Evolutionary conservation across 176 grass and related monocot species (phyloP).

Genomic region (Oropetium thomaeum): DNA sequence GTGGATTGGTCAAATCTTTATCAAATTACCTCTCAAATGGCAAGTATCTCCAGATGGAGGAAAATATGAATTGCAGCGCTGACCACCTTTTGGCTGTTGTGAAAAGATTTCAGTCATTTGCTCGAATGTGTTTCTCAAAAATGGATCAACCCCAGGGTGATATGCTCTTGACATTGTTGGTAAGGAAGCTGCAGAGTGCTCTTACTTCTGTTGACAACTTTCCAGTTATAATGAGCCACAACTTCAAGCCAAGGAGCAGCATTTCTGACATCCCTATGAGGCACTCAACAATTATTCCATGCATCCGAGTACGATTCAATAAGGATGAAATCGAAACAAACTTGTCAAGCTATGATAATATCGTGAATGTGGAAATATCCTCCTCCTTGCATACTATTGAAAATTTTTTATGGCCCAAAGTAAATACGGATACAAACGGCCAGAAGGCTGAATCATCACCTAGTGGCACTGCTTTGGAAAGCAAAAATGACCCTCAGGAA

Average conservation of each 20-base stretch:
- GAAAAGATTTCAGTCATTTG: conserved; percentile 88
- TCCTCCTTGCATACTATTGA: conserved; percentile 68
- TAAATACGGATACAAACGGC: conserved; percentile 28
- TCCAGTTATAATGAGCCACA: conserved; percentile 80
- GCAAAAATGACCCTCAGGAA: conserved; percentile 39
- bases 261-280: conserved; percentile 69
- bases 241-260: conserved; percentile 65
- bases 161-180: conserved; percentile 66
- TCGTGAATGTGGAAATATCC: conserved; percentile 67
- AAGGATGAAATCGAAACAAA: conserved; percentile 64
- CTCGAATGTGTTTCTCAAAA: conserved; percentile 58
- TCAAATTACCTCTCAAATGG: conserved; percentile 90
- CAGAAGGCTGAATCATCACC: conserved; percentile 32
- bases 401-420: conserved; percentile 79
- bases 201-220: conserved; percentile 97
- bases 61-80: conserved; percentile 23
- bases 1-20: conserved; percentile 85
- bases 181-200: conserved; percentile 84
- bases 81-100: conserved; percentile 58
- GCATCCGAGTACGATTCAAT: conserved; percentile 78
- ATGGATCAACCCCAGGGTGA: conserved; percentile 52
- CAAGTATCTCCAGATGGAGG: conserved; percentile 47
- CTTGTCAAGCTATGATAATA: conserved; percentile 52
- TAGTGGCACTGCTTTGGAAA: conserved; percentile 30
- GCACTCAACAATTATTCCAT: conserved; percentile 61